A percentile compares a stretch with the other conserved stretches of the same genome.
Conservation (phyloP, 192 early-diverging fungal species). For the Allomyces macrogynus region DNA sequence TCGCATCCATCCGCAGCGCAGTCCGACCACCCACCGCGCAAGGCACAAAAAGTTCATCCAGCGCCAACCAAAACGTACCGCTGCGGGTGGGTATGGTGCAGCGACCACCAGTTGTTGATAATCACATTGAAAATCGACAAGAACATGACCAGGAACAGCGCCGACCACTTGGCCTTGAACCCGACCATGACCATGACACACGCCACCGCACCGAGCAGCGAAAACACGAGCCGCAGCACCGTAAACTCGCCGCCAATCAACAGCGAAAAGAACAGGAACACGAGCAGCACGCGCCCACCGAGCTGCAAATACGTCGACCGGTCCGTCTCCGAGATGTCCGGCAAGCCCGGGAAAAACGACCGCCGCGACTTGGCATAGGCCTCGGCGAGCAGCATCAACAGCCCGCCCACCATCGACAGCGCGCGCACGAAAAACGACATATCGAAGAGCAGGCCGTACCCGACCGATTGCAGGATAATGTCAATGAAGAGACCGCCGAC, state of each 20-base stretch:
- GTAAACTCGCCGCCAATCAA: constrained; percentile 69
- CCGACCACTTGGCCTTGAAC: constrained; percentile 93
- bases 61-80: constrained; percentile 15
- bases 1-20: not conserved
- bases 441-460: constrained; percentile 86
- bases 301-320: constrained; percentile 80
- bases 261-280: constrained; percentile 80
- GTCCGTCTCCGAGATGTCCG: constrained; percentile 61
- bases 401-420: constrained; percentile 79
- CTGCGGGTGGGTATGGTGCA: constrained; percentile 55
- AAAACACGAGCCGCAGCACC: constrained; percentile 42
- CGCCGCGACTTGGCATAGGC: constrained; percentile 38
- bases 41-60: not conserved
- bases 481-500: constrained; percentile 64
- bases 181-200: constrained; percentile 91
- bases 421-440: constrained; percentile 74
- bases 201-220: constrained; percentile 53
- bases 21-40: not conserved
- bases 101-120: constrained; percentile 92
- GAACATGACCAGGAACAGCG: constrained; percentile 77
- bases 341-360: constrained; percentile 68
- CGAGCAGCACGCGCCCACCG: constrained; percentile 75
- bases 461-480: constrained; percentile 70
- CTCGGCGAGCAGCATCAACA: constrained; percentile 87
- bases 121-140: constrained; percentile 75